These are phyloP conservation scores for Chenopodium album DNA, from an alignment of 148 eudicot species.

Conservation along the genomic window DNA sequence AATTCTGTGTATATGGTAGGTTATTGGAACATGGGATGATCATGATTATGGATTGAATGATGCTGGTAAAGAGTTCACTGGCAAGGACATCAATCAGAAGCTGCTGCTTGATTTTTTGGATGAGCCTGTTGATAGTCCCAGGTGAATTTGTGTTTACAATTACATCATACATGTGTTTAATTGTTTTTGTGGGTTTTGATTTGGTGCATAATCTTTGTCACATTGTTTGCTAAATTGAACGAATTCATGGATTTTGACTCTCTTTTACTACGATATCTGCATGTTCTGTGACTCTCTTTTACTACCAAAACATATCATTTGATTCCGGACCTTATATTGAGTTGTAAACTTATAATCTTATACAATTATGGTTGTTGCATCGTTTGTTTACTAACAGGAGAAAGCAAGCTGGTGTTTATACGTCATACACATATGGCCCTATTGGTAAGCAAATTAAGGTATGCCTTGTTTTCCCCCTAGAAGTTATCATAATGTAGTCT, in stretches of 20 bases:
- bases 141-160: slow-evolving; percentile 34
- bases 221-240: neutral
- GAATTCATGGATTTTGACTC: no score
- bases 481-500: no score
- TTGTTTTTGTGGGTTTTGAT: no score
- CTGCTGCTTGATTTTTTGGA: slow-evolving; percentile 72
- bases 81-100: slow-evolving; percentile 53
- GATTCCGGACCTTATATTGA: no score
- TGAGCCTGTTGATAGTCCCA: slow-evolving; percentile 62
- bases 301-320: neutral
- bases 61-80: slow-evolving; percentile 67
- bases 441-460: slow-evolving; percentile 61
- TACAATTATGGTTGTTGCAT: neutral
- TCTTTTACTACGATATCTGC: neutral
- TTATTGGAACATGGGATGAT: slow-evolving; percentile 86
- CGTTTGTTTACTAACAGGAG: slow-evolving; percentile 39
- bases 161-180: neutral
- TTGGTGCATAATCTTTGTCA: neutral
- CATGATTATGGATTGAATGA: slow-evolving; percentile 81
- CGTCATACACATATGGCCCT: slow-evolving; percentile 70
- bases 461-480: neutral
- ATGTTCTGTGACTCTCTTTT: neutral
- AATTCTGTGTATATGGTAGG: slow-evolving; percentile 23
- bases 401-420: slow-evolving; percentile 75
- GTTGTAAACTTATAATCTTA: no score